Evolutionary conservation across 179 eudicot species (phyloP).

Genomic region (Beta macrorhiza): DNA sequence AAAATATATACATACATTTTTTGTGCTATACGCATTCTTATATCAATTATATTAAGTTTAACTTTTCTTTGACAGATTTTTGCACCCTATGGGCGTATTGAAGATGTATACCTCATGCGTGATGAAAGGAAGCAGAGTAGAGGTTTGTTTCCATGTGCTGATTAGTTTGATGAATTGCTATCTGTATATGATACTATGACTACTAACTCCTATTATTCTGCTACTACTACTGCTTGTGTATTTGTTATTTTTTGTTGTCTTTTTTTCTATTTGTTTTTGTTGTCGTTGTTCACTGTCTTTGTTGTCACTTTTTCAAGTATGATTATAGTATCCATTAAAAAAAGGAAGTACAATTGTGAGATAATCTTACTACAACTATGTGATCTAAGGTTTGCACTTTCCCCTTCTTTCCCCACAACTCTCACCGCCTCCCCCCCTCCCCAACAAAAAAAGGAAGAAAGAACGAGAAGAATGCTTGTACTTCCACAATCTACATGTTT

Average conservation of each 20-base stretch:
- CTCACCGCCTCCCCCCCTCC: too few relatives aligned
- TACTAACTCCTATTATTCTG: neutral
- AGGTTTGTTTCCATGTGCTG: constrained; percentile 48
- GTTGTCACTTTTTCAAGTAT: too few relatives aligned
- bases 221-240: neutral
- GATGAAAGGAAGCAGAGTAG: constrained; percentile 94
- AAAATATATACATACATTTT: neutral
- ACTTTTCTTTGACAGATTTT: constrained; percentile 53
- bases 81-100: constrained; percentile 80
- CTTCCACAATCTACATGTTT: too few relatives aligned
- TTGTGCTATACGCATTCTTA: neutral
- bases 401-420: too few relatives aligned
- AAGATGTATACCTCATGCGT: constrained; percentile 98
- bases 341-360: too few relatives aligned
- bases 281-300: too few relatives aligned
- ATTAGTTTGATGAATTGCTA: neutral
- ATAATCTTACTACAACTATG: too few relatives aligned
- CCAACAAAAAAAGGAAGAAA: too few relatives aligned
- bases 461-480: too few relatives aligned
- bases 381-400: too few relatives aligned
- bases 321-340: too few relatives aligned
- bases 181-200: neutral
- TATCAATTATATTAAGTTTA: neutral
- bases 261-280: neutral
- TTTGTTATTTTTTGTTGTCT: neutral